Base-by-base conservation (phyloP, 495 filamentous ascomycete genomes). In the Penicillium canescens region DNA sequence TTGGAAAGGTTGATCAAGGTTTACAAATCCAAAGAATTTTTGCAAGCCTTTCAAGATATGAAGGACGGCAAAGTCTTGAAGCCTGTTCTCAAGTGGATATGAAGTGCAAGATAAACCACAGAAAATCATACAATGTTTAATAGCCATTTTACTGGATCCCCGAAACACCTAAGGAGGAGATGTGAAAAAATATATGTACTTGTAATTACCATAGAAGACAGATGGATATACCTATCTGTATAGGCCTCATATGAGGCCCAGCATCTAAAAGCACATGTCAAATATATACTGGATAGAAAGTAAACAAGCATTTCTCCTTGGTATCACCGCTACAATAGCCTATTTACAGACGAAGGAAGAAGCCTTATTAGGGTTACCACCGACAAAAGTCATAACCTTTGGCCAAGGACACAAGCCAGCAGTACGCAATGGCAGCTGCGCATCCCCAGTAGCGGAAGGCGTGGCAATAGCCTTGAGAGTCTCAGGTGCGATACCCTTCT, bases 401-500 rank as follows among this genome's bases (percentile, higher is more conserved):
- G 40, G 40, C 20, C 24, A 42, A 8, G 40, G 20, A 26, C 40
- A 42, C 40, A 42, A 24, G 21, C 24, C 13, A 10, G 40, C 40
- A 0, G 40, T 42, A 9, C 40, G 40, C 40, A 42, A 42, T 13
- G 40, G 40, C 6, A n/a, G 40, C 40, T 42, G 9, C 6, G 40
- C 40, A 24, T 6, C 24, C 1, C 40, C 40, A 4, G 40, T 42
- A 4, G 20, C 40, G n/a, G 40, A 24, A 10, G 40, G 40, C 20
- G 40, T 42, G 24, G 40, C 40, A 24, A 42, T 21, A 23, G 40
- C 40, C 21, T 11, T 55, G 42, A 57, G 42, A 47, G 62, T 51
- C 46, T 63, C 40, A 5, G 69, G 58, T 37, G 40, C 49, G 3
- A 23, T 24, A 14, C 53, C 60, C 6, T 53, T 51, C n/a, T 63